Evolutionary conservation across 2,329 filamentous ascomycete species (phyloP).

Genomic region (Cercospora canescens): DNA sequence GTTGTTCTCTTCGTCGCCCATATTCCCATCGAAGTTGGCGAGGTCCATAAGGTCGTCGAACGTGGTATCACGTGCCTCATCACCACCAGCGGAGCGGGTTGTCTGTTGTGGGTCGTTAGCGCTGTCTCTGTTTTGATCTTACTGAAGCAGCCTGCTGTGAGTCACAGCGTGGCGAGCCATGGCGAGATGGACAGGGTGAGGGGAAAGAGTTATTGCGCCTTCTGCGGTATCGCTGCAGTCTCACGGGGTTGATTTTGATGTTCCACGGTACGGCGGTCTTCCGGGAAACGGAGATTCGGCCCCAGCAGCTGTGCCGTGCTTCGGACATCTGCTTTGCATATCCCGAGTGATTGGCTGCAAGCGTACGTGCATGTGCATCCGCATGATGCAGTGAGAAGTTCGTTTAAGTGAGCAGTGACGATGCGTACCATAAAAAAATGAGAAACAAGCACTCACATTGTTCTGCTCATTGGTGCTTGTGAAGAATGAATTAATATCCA

Average conservation of each 20-base stretch:
- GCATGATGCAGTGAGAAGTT: not conserved
- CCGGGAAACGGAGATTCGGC: not conserved
- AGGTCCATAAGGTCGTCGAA: constrained; percentile 41
- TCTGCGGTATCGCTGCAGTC: not conserved
- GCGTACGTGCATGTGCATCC: not conserved
- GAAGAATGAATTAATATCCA: constrained; percentile 33
- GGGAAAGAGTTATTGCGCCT: not conserved
- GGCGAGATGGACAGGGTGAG: not conserved
- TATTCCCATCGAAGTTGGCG: constrained; percentile 33
- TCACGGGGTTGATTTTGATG: not conserved
- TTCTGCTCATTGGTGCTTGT: constrained; percentile 19
- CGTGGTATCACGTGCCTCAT: constrained; percentile 26
- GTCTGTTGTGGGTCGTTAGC: not conserved
- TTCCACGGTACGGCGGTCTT: not conserved
- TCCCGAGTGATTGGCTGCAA: not conserved
- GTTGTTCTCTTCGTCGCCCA: constrained; percentile 13
- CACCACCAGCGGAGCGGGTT: not conserved
- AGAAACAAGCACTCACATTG: not conserved
- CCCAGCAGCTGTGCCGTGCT: not conserved
- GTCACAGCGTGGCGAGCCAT: not conserved
- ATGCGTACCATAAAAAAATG: not conserved
- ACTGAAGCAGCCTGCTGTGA: not conserved
- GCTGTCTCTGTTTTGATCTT: not conserved
- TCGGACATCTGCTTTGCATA: not conserved
- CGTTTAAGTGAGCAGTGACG: not conserved